Conservation (phyloP, 495 filamentous ascomycete genomes). For the Xylaria cubensis region DNA sequence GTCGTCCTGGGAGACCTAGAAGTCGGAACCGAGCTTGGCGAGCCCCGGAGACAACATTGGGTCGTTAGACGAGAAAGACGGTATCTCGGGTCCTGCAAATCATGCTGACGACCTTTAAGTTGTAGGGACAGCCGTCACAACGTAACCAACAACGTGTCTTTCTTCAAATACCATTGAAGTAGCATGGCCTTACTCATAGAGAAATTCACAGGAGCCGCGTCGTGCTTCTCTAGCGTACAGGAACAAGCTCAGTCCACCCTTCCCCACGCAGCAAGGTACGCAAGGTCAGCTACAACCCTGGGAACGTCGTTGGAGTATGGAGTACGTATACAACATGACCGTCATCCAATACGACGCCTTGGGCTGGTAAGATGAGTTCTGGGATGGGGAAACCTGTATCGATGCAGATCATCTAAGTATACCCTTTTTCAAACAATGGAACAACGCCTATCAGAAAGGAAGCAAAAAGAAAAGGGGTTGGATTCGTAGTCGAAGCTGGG, state of each 20-base stretch:
- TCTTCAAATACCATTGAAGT: neutral
- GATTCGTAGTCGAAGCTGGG: constrained; percentile 12
- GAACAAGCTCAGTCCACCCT: neutral
- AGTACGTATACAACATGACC: constrained; percentile 16
- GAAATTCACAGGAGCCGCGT: constrained; percentile 3
- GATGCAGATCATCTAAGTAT: constrained; percentile 1
- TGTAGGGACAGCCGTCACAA: neutral
- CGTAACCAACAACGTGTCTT: constrained; percentile 11
- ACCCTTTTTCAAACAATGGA: neutral
- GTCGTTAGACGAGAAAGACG: neutral
- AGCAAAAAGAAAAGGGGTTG: constrained; percentile 4
- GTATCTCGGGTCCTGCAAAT: neutral
- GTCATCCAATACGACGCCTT: constrained; percentile 7
- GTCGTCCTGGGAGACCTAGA: constrained; percentile 6
- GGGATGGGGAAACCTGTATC: constrained; percentile 3
- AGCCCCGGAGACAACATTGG: neutral
- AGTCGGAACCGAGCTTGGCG: constrained; percentile 27
- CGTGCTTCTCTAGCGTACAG: constrained; percentile 6
- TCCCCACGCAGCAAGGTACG: constrained; percentile 16
- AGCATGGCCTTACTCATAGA: neutral
- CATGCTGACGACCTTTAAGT: neutral
- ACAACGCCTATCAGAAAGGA: neutral
- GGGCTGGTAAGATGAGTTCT: neutral
- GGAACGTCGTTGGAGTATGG: constrained; percentile 18
- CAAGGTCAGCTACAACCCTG: constrained; percentile 10